Conservation (phyloP, 495 filamentous ascomycete species). For the Penicillium silybi region DNA sequence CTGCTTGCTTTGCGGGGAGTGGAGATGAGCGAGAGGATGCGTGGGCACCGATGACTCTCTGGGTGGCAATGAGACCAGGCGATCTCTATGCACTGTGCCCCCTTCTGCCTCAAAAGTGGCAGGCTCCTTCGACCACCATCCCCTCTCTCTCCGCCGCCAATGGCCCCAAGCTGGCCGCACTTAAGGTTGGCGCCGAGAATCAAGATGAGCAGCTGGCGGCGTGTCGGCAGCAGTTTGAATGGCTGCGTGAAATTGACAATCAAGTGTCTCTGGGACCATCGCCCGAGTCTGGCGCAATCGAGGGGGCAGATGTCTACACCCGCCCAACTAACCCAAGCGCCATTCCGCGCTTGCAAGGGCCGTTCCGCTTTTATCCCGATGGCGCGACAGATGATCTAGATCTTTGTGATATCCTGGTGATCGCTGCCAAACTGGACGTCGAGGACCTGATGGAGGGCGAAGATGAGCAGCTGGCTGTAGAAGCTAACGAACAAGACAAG, state of each 20-base stretch:
- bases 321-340: slow-evolving; percentile 67
- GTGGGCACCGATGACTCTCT: slow-evolving; percentile 89
- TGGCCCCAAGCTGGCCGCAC: slow-evolving; percentile 57
- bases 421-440: slow-evolving; percentile 48
- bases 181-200: slow-evolving; percentile 55
- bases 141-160: slow-evolving; percentile 73
- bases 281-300: slow-evolving; percentile 22
- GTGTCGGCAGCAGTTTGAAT: slow-evolving; percentile 67
- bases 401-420: slow-evolving; percentile 57
- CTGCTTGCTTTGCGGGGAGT: slow-evolving; percentile 74
- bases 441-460: slow-evolving; percentile 52
- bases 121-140: slow-evolving; percentile 67
- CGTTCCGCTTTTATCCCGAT: slow-evolving; percentile 66
- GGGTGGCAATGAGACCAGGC: slow-evolving; percentile 83
- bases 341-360: slow-evolving; percentile 79
- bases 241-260: slow-evolving; percentile 76
- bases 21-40: slow-evolving; percentile 62
- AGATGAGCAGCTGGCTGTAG: slow-evolving; percentile 43
- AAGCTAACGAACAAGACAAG: slow-evolving; percentile 56
- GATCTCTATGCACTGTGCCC: slow-evolving; percentile 91
- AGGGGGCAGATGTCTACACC: slow-evolving; percentile 64
- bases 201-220: slow-evolving; percentile 47
- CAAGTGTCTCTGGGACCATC: slow-evolving; percentile 56
- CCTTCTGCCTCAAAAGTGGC: slow-evolving; percentile 76
- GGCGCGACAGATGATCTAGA: slow-evolving; percentile 67